Percentiles rank a stretch among this genome's conserved stretches.
Conservation (phyloP, 768 basidiomycete species). For the Amanita muscaria region DNA sequence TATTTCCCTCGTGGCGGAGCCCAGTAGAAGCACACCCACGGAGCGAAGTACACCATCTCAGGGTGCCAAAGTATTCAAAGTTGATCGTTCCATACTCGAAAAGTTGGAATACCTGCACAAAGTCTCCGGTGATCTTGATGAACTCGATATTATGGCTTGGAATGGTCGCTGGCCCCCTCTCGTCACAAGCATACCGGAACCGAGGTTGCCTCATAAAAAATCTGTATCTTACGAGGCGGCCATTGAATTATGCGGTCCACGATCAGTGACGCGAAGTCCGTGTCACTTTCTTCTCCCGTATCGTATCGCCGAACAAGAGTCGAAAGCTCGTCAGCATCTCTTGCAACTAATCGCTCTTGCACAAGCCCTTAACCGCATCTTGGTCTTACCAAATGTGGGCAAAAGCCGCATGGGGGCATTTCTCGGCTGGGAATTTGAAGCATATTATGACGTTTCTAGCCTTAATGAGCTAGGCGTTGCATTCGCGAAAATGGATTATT, state of each 20-base stretch:
- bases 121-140: conserved; percentile 9
- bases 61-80: conserved; percentile 10
- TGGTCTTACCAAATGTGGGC: conserved; percentile 55
- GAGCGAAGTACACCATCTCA: neutral
- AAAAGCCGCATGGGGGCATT: conserved; percentile 47
- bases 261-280: conserved; percentile 3
- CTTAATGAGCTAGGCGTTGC: conserved; percentile 6
- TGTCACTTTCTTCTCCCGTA: conserved; percentile 43
- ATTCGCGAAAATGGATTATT: conserved; percentile 1
- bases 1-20: too few relatives aligned
- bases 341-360: conserved; percentile 43
- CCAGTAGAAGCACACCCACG: neutral
- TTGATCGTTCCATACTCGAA: conserved; percentile 20
- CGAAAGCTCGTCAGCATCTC: conserved; percentile 49
- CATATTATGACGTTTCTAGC: conserved; percentile 37
- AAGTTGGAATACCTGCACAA: conserved; percentile 17
- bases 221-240: neutral
- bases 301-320: conserved; percentile 48
- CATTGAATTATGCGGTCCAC: neutral
- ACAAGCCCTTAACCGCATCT: conserved; percentile 38
- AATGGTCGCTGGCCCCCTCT: conserved; percentile 22
- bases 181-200: conserved; percentile 26
- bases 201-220: neutral
- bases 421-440: conserved; percentile 36
- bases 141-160: conserved; percentile 1